Conservation (phyloP, 2,329 filamentous ascomycete species). For the Fusarium sp. region DNA sequence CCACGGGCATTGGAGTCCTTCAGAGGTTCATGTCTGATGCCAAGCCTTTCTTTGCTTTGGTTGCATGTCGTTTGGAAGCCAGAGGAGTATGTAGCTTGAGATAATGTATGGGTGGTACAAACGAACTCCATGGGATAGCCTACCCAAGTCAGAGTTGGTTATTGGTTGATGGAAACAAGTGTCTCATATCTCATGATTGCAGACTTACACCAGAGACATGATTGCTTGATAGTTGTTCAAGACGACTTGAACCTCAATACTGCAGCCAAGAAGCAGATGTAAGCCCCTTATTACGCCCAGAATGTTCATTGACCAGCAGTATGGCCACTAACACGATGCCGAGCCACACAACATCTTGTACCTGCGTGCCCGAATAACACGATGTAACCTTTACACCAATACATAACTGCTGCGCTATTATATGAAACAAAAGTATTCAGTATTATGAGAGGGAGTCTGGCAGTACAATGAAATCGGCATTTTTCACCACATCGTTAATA, state of each 20-base stretch:
- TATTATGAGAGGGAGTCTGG: background rate
- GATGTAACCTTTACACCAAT: background rate
- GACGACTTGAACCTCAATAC: background rate
- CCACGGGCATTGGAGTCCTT: accelerated
- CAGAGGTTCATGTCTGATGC: accelerated
- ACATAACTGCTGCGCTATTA: accelerated
- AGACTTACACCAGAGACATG: background rate
- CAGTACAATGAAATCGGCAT: background rate
- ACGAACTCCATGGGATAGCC: accelerated
- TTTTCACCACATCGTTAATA: background rate
- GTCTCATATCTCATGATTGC: background rate
- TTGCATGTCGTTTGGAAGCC: accelerated
- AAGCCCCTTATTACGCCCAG: background rate
- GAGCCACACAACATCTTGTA: slow-evolving; percentile 6
- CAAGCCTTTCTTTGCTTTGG: accelerated
- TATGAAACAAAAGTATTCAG: background rate
- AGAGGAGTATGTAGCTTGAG: background rate
- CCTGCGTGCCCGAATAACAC: slow-evolving; percentile 7
- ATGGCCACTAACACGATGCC: slow-evolving; percentile 1
- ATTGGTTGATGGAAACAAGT: accelerated
- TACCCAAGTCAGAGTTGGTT: accelerated
- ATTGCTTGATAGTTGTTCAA: background rate
- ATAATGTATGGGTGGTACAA: background rate
- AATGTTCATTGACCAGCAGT: background rate
- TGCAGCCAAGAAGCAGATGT: background rate